phyloP scores from a whole-genome alignment of 2,329 filamentous ascomycete genomes.

The Biscogniauxia sp. region DNA sequence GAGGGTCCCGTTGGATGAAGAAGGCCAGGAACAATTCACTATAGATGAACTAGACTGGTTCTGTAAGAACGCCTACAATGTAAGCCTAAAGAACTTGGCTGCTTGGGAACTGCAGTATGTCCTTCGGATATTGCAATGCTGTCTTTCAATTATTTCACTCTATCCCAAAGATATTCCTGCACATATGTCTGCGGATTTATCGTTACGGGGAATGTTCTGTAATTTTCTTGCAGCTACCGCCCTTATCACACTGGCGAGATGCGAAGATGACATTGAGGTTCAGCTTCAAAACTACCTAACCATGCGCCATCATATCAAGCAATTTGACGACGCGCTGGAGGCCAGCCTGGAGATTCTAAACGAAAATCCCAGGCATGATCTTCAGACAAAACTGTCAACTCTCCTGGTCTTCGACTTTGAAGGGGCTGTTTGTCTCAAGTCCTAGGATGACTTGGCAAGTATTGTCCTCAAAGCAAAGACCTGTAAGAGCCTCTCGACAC shows the following conservation, averaged over 20 bases:
- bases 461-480: constrained; percentile 54
- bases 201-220: constrained; percentile 64
- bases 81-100: constrained; percentile 61
- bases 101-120: constrained; percentile 53
- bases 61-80: constrained; percentile 76
- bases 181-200: constrained; percentile 46
- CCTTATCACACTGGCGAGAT: constrained; percentile 50
- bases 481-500: constrained; percentile 45
- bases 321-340: constrained; percentile 52
- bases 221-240: constrained; percentile 63
- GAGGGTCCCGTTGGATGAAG: constrained; percentile 36
- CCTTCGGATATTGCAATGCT: constrained; percentile 54
- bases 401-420: constrained; percentile 79
- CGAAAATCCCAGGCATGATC: constrained; percentile 46
- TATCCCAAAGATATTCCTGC: constrained; percentile 48
- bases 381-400: constrained; percentile 61
- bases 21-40: constrained; percentile 53
- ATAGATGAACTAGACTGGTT: constrained; percentile 77
- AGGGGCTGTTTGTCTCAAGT: constrained; percentile 62
- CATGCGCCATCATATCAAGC: constrained; percentile 57
- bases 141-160: constrained; percentile 49
- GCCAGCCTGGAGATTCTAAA: constrained; percentile 39
- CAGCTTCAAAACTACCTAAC: constrained; percentile 61
- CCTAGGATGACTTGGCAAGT: constrained; percentile 63
- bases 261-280: constrained; percentile 46